Evolutionary conservation across 2,329 filamentous ascomycete genomes (phyloP).

Genomic region (Arachnomyces sp.): DNA sequence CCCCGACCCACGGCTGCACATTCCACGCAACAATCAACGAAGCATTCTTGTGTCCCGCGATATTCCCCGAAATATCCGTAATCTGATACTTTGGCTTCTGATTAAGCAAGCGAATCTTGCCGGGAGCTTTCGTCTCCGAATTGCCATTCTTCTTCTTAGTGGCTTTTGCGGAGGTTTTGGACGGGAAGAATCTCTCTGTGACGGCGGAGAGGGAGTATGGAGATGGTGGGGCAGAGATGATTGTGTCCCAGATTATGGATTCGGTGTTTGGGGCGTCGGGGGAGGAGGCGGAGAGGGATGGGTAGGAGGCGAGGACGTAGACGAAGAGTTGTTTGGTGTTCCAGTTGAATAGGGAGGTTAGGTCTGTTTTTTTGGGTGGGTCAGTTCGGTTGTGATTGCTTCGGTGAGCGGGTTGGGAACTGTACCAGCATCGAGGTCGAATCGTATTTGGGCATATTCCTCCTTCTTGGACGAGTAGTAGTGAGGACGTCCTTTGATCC

Average conservation of each 20-base stretch:
- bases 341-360: slow-evolving; percentile 92
- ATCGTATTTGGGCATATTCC: slow-evolving; percentile 91
- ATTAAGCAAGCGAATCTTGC: slow-evolving; percentile 68
- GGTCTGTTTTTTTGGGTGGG: slow-evolving; percentile 45
- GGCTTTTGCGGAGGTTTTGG: slow-evolving; percentile 10
- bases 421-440: slow-evolving; percentile 73
- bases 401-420: not conserved
- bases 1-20: slow-evolving; percentile 92
- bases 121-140: slow-evolving; percentile 37
- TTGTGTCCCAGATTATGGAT: slow-evolving; percentile 49
- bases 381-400: not conserved
- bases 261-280: slow-evolving; percentile 27
- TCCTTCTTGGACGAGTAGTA: slow-evolving; percentile 91
- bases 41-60: slow-evolving; percentile 67
- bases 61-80: slow-evolving; percentile 73
- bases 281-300: slow-evolving; percentile 34
- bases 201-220: slow-evolving; percentile 34
- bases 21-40: slow-evolving; percentile 84
- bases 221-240: slow-evolving; percentile 63
- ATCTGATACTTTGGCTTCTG: slow-evolving; percentile 96
- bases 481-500: slow-evolving; percentile 83
- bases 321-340: slow-evolving; percentile 98
- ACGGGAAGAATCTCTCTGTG: slow-evolving; percentile 28
- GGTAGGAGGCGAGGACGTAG: slow-evolving; percentile 78
- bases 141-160: slow-evolving; percentile 14